These are phyloP conservation scores for Aspergillus quadricinctus DNA, from an alignment of 2,329 filamentous ascomycete species.

Conservation along the genomic window DNA sequence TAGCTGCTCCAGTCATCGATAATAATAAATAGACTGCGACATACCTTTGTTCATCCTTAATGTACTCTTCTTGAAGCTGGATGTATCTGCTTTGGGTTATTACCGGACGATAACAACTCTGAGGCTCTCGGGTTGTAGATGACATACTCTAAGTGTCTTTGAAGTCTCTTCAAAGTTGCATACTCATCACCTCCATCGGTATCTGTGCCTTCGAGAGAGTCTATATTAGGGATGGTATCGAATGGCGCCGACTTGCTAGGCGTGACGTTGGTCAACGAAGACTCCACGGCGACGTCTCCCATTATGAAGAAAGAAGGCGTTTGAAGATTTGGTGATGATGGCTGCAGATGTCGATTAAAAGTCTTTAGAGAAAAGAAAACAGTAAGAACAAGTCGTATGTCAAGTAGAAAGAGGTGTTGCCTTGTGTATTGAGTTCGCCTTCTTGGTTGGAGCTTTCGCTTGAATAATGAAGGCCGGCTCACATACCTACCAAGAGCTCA, in stretches of 20 bases:
- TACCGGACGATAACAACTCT: neutral
- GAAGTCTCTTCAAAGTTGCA: constrained; percentile 90
- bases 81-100: constrained; percentile 62
- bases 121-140: neutral
- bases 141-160: constrained; percentile 86
- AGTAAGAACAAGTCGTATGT: neutral
- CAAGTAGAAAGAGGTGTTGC: neutral
- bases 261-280: constrained; percentile 65
- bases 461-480: neutral
- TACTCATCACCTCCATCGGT: constrained; percentile 88
- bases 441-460: neutral
- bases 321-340: neutral
- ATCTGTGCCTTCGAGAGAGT: constrained; percentile 78
- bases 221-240: constrained; percentile 78
- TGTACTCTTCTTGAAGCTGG: constrained; percentile 98
- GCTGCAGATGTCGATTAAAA: neutral
- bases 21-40: constrained; percentile 7
- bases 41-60: constrained; percentile 98
- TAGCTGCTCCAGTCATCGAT: neutral
- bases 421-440: neutral
- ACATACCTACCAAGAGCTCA: neutral
- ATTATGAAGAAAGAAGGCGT: constrained; percentile 46
- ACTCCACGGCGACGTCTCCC: constrained; percentile 85
- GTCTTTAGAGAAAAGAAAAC: neutral
- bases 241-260: constrained; percentile 75